Evolutionary conservation across 1,284 basidiomycete genomes (phyloP), one percentile per base, ranked within the genome.

Genomic region (Xerocomus amazonicus): DNA sequence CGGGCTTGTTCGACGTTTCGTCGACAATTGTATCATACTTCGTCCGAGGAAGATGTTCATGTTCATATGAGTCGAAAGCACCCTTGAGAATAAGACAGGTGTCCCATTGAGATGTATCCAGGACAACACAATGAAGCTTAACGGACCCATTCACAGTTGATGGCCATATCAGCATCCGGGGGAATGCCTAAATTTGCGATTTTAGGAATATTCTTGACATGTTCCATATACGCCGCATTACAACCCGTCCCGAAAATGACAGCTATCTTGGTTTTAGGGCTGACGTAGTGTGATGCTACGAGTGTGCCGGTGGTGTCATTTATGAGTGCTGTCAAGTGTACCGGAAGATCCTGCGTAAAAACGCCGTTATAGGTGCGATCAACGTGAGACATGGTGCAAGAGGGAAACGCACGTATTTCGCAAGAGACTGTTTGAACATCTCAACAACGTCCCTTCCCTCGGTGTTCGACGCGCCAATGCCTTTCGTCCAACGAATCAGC

Each of bases 201-300:
- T 79, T 99, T 92, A 43, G 82, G 80, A 38, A 90, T 86, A 52
- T 82, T 75, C 32, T 71, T 71, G 16, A 95, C 81, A 53, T 86
- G 84, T 69, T 99, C 96, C 90, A 94, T 93, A 66, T 95, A 96
- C 5, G 96, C 96, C 0, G 96, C 97, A 69, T 99, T 99, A 69
- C 96, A 99, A 1, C 96, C 96, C 3, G 96, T 99, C 34, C 96
- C 97, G 61, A 98, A 97, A 66, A 99, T 99, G 66, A 92, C 89
- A 2, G 92, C 95, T 57, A 97, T 96, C 67, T 90, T 89, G 35
- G 95, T 97, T 59, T 73, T 75, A 2, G 90, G 88, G 65, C 92
- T 90, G 58, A 98, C 94, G 61, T 99, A 99, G 73, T 92, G 89
- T 6, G 94, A 97, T 6, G 96, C 96, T 59, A 99, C 94, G 32